phyloP scores from a whole-genome alignment of 1,284 basidiomycete genomes.

The Vanrija humicola region DNA sequence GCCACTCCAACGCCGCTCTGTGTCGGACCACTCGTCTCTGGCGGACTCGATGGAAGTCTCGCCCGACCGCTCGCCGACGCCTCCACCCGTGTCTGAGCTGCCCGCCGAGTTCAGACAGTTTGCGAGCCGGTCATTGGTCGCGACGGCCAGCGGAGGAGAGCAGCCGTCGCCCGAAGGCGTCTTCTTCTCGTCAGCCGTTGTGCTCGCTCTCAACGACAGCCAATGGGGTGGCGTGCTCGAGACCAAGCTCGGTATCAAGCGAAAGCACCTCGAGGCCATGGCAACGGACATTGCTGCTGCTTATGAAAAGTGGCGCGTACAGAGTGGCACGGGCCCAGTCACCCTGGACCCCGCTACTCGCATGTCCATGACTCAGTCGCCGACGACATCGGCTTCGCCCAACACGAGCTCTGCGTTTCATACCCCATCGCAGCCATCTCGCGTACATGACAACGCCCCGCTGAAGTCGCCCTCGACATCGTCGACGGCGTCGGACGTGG shows the following conservation, averaged over 20 bases:
- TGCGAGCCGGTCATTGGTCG: not conserved
- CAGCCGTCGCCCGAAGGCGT: slow-evolving; percentile 16
- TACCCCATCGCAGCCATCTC: not conserved
- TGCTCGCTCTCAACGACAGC: slow-evolving; percentile 15
- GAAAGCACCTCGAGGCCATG: slow-evolving; percentile 31
- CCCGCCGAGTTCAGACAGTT: slow-evolving; percentile 4
- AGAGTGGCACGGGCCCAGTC: slow-evolving; percentile 23
- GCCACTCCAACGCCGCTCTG: not conserved
- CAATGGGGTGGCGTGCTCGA: slow-evolving; percentile 15
- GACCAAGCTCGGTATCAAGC: slow-evolving; percentile 24
- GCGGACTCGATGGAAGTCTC: not conserved
- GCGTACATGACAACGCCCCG: not conserved
- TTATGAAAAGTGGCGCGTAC: slow-evolving; percentile 32
- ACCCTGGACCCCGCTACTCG: slow-evolving; percentile 12
- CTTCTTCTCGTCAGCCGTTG: slow-evolving; percentile 22
- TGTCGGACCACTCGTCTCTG: no score
- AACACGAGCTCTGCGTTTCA: no score
- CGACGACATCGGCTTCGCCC: not conserved
- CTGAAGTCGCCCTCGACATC: slow-evolving; percentile 1
- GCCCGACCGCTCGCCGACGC: slow-evolving; percentile 26
- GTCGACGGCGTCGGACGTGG: not conserved
- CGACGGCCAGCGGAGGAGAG: not conserved
- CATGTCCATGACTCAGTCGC: not conserved
- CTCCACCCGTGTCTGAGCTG: slow-evolving; percentile 24
- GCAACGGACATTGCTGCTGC: slow-evolving; percentile 23